These are phyloP conservation scores for Venturia nashicola DNA, from an alignment of 2,329 filamentous ascomycete species.

Conservation along the genomic window DNA sequence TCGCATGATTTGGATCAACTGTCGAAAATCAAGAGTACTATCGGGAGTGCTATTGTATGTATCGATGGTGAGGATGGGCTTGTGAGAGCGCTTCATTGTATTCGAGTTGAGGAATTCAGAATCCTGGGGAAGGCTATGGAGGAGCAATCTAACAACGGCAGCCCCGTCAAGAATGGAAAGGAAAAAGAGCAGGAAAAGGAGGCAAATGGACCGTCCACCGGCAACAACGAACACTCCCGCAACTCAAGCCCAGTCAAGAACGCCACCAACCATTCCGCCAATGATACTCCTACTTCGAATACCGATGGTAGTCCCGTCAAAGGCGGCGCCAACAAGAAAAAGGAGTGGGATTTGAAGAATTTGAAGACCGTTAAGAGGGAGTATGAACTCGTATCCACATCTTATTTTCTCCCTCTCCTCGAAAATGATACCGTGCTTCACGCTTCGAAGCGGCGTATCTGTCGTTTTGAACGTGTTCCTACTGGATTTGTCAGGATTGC, in stretches of 20 bases:
- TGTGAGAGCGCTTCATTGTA: background rate
- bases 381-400: background rate
- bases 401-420: background rate
- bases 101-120: background rate
- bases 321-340: background rate
- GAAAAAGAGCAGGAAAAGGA: too few relatives aligned
- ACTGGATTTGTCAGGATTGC: background rate
- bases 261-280: background rate
- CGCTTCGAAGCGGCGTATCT: background rate
- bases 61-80: background rate
- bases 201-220: background rate
- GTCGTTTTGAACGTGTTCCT: background rate
- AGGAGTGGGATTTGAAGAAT: background rate
- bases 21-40: background rate
- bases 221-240: too few relatives aligned
- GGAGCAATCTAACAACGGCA: background rate
- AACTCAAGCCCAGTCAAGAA: background rate
- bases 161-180: background rate
- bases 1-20: background rate
- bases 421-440: background rate
- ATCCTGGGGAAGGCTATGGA: too few relatives aligned
- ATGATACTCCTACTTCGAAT: too few relatives aligned
- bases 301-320: background rate
- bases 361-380: background rate
- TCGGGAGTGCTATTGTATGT: background rate